Evolutionary conservation across 768 basidiomycete species (phyloP), one percentile per base, ranked within the genome.

Genomic region (Boletus sensibilis): DNA sequence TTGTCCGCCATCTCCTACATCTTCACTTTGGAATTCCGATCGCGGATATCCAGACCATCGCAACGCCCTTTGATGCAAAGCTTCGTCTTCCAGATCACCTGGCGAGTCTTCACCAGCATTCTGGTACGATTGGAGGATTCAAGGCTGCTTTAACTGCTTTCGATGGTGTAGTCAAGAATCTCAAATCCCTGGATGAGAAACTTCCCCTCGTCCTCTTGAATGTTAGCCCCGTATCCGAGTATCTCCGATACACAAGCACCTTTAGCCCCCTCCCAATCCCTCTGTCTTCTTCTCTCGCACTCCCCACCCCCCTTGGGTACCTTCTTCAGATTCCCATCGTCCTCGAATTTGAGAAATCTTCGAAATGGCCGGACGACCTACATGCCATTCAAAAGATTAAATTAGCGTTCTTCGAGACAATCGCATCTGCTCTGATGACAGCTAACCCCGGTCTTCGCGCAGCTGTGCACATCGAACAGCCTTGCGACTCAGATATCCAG

Each of bases 281-380:
- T 7, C 18, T 72, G 1, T 78, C 82, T 6, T 72, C 85, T 20
- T 76, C 78, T 7, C 68, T 80, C 5, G 69, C 75, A 3, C 72
- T 90, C 6, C 85, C 87, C 0, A 64, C 73, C 1, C 82, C 82
- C 51, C 83, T 89, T 11, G 81, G 83, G 11, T 89, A 87, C 66
- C 68, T 87, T 13, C 82, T 87, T 0, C 79, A 82, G 3, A 88
- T 94, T 60, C 82, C 89, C 14, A 75, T 94, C 46, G 70, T 94
- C 23, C 72, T 98, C 33, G 90, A 95, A 69, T 97, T 98, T 64
- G 96, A 98, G 68, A 90, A 88, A 58, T 96, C 94, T 0, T 85
- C 88, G 0, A 83, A 83, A 58, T 99, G 97, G 97, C 96, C 97
- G 0, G 95, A 98, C 65, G 94, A 98, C 61, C 79, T 98, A 5